Percentiles rank a stretch among this genome's conserved stretches.
Evolutionary conservation across 768 basidiomycete species (phyloP).

Genomic region (Psilocybe cubensis): DNA sequence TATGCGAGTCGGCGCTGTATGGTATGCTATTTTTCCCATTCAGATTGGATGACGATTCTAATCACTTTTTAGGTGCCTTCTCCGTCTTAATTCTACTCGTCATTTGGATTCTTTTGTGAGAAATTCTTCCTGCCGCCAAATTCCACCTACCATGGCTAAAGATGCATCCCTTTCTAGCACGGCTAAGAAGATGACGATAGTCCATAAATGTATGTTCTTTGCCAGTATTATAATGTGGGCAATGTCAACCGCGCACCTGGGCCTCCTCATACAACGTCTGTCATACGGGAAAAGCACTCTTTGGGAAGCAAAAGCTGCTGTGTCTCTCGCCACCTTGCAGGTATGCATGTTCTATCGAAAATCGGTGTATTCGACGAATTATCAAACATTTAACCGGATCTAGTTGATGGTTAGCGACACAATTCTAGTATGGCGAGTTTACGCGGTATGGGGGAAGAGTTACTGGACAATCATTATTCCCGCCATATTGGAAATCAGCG

Average conservation of each 20-base stretch:
- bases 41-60: background rate
- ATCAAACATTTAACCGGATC: background rate
- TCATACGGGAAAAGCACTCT: background rate
- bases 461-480: background rate
- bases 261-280: background rate
- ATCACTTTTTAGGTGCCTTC: background rate
- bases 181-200: background rate
- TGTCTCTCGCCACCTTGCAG: background rate
- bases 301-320: conserved; percentile 3
- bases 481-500: background rate
- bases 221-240: conserved; percentile 1
- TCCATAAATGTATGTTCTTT: background rate
- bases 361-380: no score
- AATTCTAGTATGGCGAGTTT: background rate
- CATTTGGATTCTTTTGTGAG: conserved; percentile 1
- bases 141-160: background rate
- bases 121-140: background rate
- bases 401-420: background rate
- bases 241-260: background rate
- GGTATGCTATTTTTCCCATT: background rate
- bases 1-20: background rate
- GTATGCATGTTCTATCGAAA: background rate
- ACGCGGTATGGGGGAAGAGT: background rate
- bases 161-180: background rate
- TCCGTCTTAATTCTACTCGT: background rate